Evolutionary conservation across 1,284 basidiomycete genomes (phyloP), one percentile per base, ranked within the genome.

Genomic region (Cryptococcus sp.): DNA sequence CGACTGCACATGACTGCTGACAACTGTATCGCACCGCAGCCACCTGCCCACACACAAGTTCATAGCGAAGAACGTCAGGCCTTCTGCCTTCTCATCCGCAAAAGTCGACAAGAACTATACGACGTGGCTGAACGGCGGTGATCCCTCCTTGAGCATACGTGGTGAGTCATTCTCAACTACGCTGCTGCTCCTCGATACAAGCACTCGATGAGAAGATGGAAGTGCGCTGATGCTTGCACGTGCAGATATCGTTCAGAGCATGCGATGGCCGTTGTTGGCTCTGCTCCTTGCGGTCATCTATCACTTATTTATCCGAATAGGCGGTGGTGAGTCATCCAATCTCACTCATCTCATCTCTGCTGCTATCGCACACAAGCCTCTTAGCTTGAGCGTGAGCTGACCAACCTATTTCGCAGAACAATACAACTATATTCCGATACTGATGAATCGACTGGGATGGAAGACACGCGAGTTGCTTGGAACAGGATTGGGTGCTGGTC

Each of bases 21-120:
- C 16, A 20, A 23, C 8, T 10, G 35, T 22, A 10, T 40, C 53
- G 23, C 27, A n/a, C 49, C 52, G 15, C 45, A 78, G 77, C 57
- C 75, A 79, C 56, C 50, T 77, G 42, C 71, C 71, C 3, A 66
- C 67, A 5, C 78, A 79, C 60, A 55, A 50, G 3, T 76, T 78
- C 54, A 42, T 78, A 35, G 62, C 70, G 10, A 69, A 65, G 31
- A 77, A 78, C 49, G 66, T 75, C 41, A 69, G 68, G 6, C 60
- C 57, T 1, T 44, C 60, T 10, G 64, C 67, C 5, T 77, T 79
- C 61, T 48, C 59, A 3, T 53, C 66, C 16, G 59, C 66, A 17
- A 57, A 66, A 13, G 57, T 78, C n/a, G 71, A 66, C 23, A 66
- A 61, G 45, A 74, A 72, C 42, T 66, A 73, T 40, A 56, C 55